phyloP scores from a whole-genome alignment of 306 rosid species.

The Casuarina glauca region DNA sequence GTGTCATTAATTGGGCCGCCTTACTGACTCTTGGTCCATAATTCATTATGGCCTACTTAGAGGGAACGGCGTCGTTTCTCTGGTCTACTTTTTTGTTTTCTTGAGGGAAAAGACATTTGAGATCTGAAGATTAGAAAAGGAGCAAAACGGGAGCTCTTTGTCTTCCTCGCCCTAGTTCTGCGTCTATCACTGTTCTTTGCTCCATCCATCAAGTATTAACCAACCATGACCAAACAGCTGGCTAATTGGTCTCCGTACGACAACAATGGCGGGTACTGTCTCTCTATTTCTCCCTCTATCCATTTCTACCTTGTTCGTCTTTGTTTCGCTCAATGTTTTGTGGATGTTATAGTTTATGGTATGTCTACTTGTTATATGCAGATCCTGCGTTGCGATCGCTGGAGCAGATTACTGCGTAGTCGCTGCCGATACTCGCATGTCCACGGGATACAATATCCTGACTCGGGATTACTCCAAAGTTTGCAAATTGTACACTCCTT shows the following conservation, averaged over 20 bases:
- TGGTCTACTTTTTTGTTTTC: constrained; percentile 13
- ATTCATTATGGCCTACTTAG: not conserved
- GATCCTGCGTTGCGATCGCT: constrained; percentile 93
- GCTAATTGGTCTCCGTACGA: constrained; percentile 96
- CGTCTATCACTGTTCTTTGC: constrained; percentile 17
- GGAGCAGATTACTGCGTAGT: constrained; percentile 92
- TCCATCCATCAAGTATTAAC: not conserved
- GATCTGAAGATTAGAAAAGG: constrained; percentile 34
- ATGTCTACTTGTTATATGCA: constrained; percentile 17
- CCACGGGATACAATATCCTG: constrained; percentile 89
- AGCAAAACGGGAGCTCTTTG: no score
- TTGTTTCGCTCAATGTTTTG: not conserved
- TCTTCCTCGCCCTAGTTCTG: constrained; percentile 23
- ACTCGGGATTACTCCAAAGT: constrained; percentile 95
- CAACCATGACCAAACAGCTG: constrained; percentile 71
- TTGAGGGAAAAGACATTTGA: constrained; percentile 51
- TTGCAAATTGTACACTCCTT: constrained; percentile 54
- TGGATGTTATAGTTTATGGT: not conserved
- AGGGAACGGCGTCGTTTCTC: constrained; percentile 17
- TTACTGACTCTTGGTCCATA: not conserved
- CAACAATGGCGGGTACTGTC: constrained; percentile 88
- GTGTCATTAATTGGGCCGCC: not conserved
- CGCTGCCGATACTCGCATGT: constrained; percentile 95
- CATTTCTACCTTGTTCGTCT: not conserved
- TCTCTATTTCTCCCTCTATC: not conserved